Conservation (phyloP, 805 yeast species). For the Teunomyces cretensis region DNA sequence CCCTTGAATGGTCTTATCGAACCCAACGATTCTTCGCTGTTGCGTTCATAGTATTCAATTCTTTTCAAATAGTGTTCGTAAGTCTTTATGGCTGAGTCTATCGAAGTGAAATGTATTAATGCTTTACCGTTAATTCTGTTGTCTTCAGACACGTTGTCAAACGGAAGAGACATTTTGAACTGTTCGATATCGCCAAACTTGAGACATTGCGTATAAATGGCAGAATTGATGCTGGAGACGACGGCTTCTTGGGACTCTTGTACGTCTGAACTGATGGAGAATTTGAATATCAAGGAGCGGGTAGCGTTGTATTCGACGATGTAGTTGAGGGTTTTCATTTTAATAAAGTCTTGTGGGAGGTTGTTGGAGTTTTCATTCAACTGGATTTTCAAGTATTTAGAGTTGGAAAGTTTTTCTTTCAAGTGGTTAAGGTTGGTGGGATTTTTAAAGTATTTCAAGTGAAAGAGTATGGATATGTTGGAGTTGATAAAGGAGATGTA, state of each 20-base stretch:
- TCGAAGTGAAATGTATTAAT: constrained; percentile 42
- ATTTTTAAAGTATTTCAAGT: constrained; percentile 31
- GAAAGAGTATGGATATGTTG: constrained; percentile 31
- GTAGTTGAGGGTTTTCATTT: constrained; percentile 41
- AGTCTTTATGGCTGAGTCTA: constrained; percentile 46
- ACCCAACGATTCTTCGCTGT: constrained; percentile 4
- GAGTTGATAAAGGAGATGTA: constrained; percentile 38
- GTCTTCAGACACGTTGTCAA: not conserved
- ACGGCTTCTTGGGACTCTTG: not conserved
- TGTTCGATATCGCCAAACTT: constrained; percentile 45
- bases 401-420: constrained; percentile 22
- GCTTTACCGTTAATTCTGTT: constrained; percentile 9
- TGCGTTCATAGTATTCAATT: constrained; percentile 21
- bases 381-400: constrained; percentile 27
- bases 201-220: constrained; percentile 29
- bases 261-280: constrained; percentile 5
- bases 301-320: constrained; percentile 41
- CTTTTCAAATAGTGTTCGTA: constrained; percentile 32
- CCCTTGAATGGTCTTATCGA: constrained; percentile 1
- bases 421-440: constrained; percentile 22
- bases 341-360: constrained; percentile 31
- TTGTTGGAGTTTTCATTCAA: constrained; percentile 22
- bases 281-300: constrained; percentile 25
- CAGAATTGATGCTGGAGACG: constrained; percentile 15
- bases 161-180: constrained; percentile 13